phyloP scores from a whole-genome alignment of 768 basidiomycete genomes.

The Amanita thiersii region DNA sequence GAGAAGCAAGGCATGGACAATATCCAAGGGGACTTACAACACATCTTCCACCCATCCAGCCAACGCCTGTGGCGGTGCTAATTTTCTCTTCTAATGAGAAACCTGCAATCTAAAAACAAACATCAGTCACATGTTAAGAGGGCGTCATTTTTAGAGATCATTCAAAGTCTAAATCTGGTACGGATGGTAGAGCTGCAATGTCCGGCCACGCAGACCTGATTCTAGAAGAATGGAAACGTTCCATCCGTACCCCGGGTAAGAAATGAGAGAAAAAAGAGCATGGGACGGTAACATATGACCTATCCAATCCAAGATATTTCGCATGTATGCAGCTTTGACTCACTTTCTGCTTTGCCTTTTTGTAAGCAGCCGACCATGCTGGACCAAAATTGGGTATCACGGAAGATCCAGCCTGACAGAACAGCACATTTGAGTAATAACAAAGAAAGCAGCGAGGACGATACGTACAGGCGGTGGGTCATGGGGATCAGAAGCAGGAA shows the following conservation, averaged over 20 bases:
- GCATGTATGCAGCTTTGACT: conserved; percentile 14
- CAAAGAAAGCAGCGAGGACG: background rate
- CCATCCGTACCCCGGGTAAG: too few species aligned
- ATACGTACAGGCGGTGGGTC: conserved; percentile 45
- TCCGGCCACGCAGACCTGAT: too few species aligned
- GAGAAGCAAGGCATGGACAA: background rate
- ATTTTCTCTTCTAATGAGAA: conserved; percentile 60
- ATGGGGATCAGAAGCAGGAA: conserved; percentile 45
- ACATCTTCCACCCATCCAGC: conserved; percentile 58
- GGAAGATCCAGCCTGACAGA: conserved; percentile 22
- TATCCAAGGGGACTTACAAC: conserved; percentile 36
- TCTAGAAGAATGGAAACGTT: too few species aligned
- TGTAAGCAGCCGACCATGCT: conserved; percentile 53
- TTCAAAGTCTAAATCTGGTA: too few species aligned
- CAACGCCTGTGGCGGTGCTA: conserved; percentile 56
- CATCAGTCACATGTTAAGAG: background rate
- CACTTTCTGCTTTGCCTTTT: conserved; percentile 50
- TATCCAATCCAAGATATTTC: too few species aligned
- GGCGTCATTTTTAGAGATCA: too few species aligned
- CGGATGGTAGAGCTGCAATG: too few species aligned
- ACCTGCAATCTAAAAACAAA: conserved; percentile 26
- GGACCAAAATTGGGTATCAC: conserved; percentile 38
- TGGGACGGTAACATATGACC: too few species aligned
- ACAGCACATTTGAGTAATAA: conserved; percentile 1
- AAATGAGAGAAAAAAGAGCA: too few species aligned